Evolutionary conservation across 768 basidiomycete species (phyloP), one percentile per base, ranked within the genome.

Genomic region (Nidularia sp.): DNA sequence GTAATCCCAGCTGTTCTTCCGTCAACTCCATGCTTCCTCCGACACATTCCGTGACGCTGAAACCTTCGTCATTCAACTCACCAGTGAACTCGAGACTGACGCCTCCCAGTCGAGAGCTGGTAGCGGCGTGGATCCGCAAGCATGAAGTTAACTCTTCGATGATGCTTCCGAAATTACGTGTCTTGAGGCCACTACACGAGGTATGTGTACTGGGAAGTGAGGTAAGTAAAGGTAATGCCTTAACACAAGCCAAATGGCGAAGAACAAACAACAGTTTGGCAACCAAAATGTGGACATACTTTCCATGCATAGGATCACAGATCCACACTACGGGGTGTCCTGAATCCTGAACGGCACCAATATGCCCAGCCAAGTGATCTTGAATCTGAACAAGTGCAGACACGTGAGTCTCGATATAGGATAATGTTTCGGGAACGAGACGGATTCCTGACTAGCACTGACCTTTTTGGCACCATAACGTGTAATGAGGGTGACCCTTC

Each of bases 251-350:
- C 3, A 3, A 25, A 25, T 25, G 3, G 25, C 25, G 25, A 25
- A 25, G 25, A 25, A 25, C 1, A 25, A 25, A 2, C 1, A 25
- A 25, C 25, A 25, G 3, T 25, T 25, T 3, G 3, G 25, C 25
- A 25, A 25, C 25, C 25, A 3, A 25, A 25, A 25, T 41, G 50
- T 32, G 42, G 3, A 78, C 90, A 59, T 62, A 93, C 93, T 98
- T 97, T 73, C 95, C 96, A 60, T 98, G 96, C 96, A 98, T 98
- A 2, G 95, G 94, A 70, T 98, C 97, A 62, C 91, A 95, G 46
- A 95, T 80, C 93, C 95, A 98, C 6, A 86, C 82, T 2, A 97
- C 94, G 1, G 90, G 89, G 63, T 98, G 94, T 0, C 80, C 82
- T 1, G 92, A 86, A 47, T 70, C 55, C 62, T 89, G 85, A 13